Evolutionary conservation across 257 asterid genomes (phyloP).

Genomic region (Penstemon eatonii): DNA sequence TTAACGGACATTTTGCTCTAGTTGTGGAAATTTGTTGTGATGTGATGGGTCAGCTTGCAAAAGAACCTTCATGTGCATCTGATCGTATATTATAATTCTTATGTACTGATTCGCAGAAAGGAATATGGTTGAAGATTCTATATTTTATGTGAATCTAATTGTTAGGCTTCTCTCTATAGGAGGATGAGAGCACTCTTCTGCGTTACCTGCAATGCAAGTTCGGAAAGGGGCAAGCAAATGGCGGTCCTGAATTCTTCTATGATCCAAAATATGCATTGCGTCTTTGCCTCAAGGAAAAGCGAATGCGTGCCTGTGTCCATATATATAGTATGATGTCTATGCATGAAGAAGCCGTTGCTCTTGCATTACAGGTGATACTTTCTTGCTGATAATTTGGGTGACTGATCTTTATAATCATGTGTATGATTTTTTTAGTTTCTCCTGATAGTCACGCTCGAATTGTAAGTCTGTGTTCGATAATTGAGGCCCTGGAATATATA

Average conservation of each 20-base stretch:
- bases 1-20: conserved; percentile 3
- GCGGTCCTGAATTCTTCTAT: conserved; percentile 85
- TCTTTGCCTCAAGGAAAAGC: conserved; percentile 81
- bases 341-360: conserved; percentile 99
- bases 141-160: conserved; percentile 31
- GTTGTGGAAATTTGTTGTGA: conserved; percentile 5
- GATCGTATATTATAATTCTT: neutral
- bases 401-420: conserved; percentile 6
- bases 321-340: conserved; percentile 98
- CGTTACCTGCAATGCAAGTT: conserved; percentile 94
- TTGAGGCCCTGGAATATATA: neutral
- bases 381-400: conserved; percentile 23
- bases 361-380: conserved; percentile 77
- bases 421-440: neutral
- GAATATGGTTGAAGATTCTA: neutral
- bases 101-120: neutral
- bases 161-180: conserved; percentile 42
- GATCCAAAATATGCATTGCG: conserved; percentile 99
- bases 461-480: conserved; percentile 3
- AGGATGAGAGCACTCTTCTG: conserved; percentile 90
- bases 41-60: conserved; percentile 8
- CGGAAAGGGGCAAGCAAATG: conserved; percentile 75
- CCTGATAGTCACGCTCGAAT: conserved; percentile 13
- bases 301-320: conserved; percentile 98
- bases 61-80: neutral